Base-by-base conservation (phyloP, 257 asterid species). In the Hygrophila difformis region DNA sequence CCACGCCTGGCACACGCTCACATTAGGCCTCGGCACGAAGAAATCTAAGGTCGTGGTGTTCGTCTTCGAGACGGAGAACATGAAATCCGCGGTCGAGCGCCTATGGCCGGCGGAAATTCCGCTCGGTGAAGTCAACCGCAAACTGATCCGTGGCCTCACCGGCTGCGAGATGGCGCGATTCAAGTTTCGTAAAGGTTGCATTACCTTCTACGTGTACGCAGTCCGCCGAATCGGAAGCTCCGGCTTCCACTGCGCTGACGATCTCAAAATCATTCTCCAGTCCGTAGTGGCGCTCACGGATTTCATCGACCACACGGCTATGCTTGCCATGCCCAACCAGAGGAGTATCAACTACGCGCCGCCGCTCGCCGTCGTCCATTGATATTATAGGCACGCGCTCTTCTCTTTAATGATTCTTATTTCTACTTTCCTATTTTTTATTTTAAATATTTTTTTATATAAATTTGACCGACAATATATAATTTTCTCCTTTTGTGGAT, bases 321-420 rank as follows among this genome's bases (percentile, higher is more conserved):
- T 91, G 97, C 77, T 91, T 49, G 99, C 99, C n/a, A 28, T 87
- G 93, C 99, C 97, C 1, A 70, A 76, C 34, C 97, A 91, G 75
- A 86, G 71, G 60, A 82, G 87, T 47, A 78, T 86, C 49, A 61
- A 64, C 64, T 66, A 59, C 65, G 56, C 81, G 60, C 70, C 72
- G 64, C 70, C 75, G 43, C 56, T 76, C 57, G 84, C 94, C 59
- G 82, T 79, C 49, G 95, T 82, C 15, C 76, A 73, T 53, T 91
- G 63, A 64, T n/a, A 44, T 52, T 33, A n/a, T n/a, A 4, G 37
- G 37, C 37, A 33, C 12, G 37, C 10, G 2, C 37, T 4, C 8
- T 5, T 33, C 5, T n/a, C 2, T 6, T 58, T 49, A 7, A 14
- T 1, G 7, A 11, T 38, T 49, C 3, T 18, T 3, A 21, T 23